Base-by-base conservation (phyloP, 768 basidiomycete species). In the Pluteus cervinus region DNA sequence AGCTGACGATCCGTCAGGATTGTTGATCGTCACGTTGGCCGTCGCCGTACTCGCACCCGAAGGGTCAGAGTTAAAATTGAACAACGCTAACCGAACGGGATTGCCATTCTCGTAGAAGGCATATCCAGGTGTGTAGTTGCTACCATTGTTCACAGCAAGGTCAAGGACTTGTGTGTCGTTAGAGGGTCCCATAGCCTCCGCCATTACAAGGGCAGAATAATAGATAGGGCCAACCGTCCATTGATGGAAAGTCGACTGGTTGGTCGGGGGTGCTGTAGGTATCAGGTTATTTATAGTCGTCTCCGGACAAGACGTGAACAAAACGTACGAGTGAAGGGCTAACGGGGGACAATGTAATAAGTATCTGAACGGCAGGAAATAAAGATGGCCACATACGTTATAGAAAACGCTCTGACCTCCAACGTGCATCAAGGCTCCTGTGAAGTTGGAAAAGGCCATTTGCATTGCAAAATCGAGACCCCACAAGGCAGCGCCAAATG, bases 161-260 rank as follows among this genome's bases (percentile, higher is more conserved):
- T 90, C 86, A 17, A 83, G 51, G 7, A 89, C 68, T 43, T 76
- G 82, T 0, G 79, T 71, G 0, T 49, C 54, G 53, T 81, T 80
- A 7, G 74, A 70, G 12, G 71, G 57, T 14, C 83, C 83, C 16
- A 89, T 61, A 2, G 69, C 67, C 54, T 90, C 87, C 2, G 85
- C 79, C 41, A 81, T 62, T 43, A 76, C 69, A 5, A 92, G 63
- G 3, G 80, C 71, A 1, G 85, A 70, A 55, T 89, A 90, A 61
- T 85, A 88, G 34, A 81, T 64, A 0, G 86, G 76, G 0, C 83
- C 84, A 31, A 87, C 64, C 1, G 82, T 83, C 86, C 85, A 90
- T 59, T 81, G 62, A 38, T 70, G 71, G 60, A 69, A 77, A 1
- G 64, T 51, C 5, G 76, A 72, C 41, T 80, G 68, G 47, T 81